These are phyloP conservation scores for Globisporangium okanoganense DNA, from an alignment of 352 stramenopile genomes.

Conservation along the genomic window DNA sequence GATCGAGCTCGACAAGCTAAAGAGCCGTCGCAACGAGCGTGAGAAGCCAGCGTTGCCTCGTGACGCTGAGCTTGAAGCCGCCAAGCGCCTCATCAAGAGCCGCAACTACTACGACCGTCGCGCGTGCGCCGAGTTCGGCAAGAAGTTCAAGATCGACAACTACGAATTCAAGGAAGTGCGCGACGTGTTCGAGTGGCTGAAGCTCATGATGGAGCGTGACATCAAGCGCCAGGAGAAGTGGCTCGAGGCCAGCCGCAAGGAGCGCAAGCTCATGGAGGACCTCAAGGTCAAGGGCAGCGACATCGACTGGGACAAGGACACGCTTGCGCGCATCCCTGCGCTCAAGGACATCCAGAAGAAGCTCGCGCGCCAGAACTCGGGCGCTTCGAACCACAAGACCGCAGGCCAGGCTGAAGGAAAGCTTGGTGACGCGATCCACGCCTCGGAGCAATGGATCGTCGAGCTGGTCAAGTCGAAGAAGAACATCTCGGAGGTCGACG, in stretches of 20 bases:
- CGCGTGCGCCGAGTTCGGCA: slow-evolving; percentile 71
- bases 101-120: slow-evolving; percentile 89
- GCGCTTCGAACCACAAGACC: slow-evolving; percentile 31
- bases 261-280: slow-evolving; percentile 82
- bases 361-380: slow-evolving; percentile 49
- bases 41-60: slow-evolving; percentile 62
- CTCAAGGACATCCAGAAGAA: slow-evolving; percentile 86
- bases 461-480: slow-evolving; percentile 86
- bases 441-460: slow-evolving; percentile 84
- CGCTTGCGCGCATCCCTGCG: slow-evolving; percentile 74
- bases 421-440: slow-evolving; percentile 65
- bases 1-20: slow-evolving; percentile 76
- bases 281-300: slow-evolving; percentile 83
- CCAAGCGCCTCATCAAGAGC: slow-evolving; percentile 78
- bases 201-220: slow-evolving; percentile 66
- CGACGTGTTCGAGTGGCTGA: slow-evolving; percentile 84
- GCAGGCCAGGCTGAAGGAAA: slow-evolving; percentile 35
- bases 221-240: slow-evolving; percentile 87
- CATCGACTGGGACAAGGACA: slow-evolving; percentile 87
- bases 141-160: slow-evolving; percentile 80
- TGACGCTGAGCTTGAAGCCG: slow-evolving; percentile 70
- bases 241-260: slow-evolving; percentile 78
- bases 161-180: slow-evolving; percentile 80
- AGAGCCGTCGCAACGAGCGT: slow-evolving; percentile 70
- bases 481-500: slow-evolving; percentile 81